phyloP scores from a whole-genome alignment of 495 filamentous ascomycete genomes.

The Neurospora sp. region DNA sequence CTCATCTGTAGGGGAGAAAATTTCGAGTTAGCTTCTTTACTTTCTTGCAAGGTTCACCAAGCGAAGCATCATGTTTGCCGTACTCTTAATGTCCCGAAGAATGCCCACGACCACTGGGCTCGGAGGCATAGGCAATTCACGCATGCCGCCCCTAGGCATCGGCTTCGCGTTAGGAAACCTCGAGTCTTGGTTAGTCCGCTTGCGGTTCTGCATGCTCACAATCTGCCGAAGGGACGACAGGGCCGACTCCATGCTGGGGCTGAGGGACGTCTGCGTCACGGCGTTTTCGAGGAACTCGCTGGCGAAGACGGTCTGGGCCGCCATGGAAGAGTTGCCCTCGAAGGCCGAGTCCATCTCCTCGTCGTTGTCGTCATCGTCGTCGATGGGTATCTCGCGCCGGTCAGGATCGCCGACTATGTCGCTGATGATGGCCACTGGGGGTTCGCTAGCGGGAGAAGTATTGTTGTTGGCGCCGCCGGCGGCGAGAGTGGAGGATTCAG shows the following conservation, averaged over 20 bases:
- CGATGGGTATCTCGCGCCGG: background rate
- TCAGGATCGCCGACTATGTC: constrained; percentile 1
- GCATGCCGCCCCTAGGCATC: constrained; percentile 29
- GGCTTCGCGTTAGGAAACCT: constrained; percentile 34
- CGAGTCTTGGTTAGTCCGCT: constrained; percentile 28
- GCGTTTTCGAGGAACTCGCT: constrained; percentile 51
- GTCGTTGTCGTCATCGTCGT: constrained; percentile 13
- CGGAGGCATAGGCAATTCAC: constrained; percentile 46
- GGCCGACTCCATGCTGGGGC: constrained; percentile 44
- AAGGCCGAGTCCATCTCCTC: constrained; percentile 38
- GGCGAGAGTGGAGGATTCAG: background rate
- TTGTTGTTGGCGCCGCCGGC: background rate
- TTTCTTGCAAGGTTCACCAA: too few species aligned
- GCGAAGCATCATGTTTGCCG: too few species aligned
- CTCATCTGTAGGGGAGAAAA: constrained; percentile 3
- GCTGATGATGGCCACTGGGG: background rate
- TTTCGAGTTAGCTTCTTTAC: too few species aligned
- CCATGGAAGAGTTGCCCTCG: constrained; percentile 50
- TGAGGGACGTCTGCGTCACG: constrained; percentile 42
- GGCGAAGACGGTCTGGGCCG: constrained; percentile 53
- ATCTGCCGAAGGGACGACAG: constrained; percentile 49
- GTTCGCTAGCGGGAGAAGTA: background rate
- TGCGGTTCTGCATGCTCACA: constrained; percentile 35
- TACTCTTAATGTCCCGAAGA: constrained; percentile 35
- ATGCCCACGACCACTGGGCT: constrained; percentile 38